Percentiles rank a stretch among this genome's conserved stretches.
Evolutionary conservation across 768 basidiomycete species (phyloP).

Genomic region (Boletales sp.): DNA sequence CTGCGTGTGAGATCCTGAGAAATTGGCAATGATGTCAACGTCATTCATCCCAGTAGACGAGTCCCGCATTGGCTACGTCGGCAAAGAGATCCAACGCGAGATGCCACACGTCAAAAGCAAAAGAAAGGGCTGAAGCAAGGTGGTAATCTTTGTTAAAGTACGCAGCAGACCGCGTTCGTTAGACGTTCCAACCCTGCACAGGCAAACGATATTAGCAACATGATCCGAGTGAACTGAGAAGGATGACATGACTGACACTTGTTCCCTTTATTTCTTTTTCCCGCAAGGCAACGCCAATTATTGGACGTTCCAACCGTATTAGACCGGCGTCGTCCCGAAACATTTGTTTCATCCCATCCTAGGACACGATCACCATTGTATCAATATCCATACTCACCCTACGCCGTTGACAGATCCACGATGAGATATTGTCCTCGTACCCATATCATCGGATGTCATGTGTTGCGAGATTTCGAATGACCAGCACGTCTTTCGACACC

Average conservation of each 20-base stretch:
- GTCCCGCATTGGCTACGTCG: not conserved
- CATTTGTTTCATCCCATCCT: constrained; percentile 14
- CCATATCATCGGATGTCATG: not conserved
- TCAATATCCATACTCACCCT: not conserved
- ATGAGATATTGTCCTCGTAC: not conserved
- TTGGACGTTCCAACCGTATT: too few relatives aligned
- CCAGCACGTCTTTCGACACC: not conserved
- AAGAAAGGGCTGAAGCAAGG: not conserved
- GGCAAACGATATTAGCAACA: not conserved
- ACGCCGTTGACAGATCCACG: not conserved
- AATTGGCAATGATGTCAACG: not conserved
- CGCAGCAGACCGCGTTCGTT: not conserved
- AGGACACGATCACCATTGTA: not conserved
- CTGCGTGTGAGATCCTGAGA: constrained; percentile 3
- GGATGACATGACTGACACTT: constrained; percentile 3
- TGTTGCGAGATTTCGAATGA: not conserved
- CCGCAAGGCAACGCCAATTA: too few relatives aligned
- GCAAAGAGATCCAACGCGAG: not conserved
- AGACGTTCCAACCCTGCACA: not conserved
- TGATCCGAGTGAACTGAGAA: not conserved
- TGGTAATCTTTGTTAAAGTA: not conserved
- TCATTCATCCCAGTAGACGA: too few relatives aligned
- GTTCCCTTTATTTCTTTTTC: too few relatives aligned
- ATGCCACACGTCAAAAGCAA: not conserved
- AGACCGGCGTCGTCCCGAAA: constrained; percentile 6